Conservation (phyloP, 768 basidiomycete genomes). For the Suillus clintonianus region DNA sequence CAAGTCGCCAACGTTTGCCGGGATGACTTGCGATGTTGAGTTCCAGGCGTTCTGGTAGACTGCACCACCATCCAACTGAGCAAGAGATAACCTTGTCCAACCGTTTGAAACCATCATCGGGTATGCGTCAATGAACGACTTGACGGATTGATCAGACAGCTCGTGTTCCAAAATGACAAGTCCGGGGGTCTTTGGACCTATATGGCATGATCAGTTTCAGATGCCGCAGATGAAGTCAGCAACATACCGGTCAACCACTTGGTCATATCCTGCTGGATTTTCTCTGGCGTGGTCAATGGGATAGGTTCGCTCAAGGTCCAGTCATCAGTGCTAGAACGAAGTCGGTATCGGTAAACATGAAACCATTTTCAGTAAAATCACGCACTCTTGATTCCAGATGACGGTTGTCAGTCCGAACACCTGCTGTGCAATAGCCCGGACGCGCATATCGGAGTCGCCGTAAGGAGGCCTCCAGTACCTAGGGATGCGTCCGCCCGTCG, state of each 20-base stretch:
- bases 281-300: constrained; percentile 44
- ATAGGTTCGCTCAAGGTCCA: constrained; percentile 58
- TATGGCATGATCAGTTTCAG: constrained; percentile 11
- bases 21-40: constrained; percentile 27
- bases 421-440: constrained; percentile 81
- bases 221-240: not conserved
- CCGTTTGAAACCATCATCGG: constrained; percentile 64
- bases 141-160: constrained; percentile 56
- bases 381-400: constrained; percentile 89
- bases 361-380: not conserved
- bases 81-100: constrained; percentile 69
- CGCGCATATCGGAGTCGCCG: constrained; percentile 82
- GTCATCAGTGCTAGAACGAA: constrained; percentile 59
- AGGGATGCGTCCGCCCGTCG: constrained; percentile 75
- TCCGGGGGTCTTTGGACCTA: constrained; percentile 74
- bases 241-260: constrained; percentile 56
- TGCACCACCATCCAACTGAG: constrained; percentile 40
- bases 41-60: constrained; percentile 50
- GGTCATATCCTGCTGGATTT: constrained; percentile 51
- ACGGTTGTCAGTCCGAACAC: constrained; percentile 86
- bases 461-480: constrained; percentile 88
- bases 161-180: constrained; percentile 88
- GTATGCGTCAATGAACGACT: constrained; percentile 67
- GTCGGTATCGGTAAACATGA: constrained; percentile 2
- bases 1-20: constrained; percentile 21